Evolutionary conservation across 2,329 filamentous ascomycete species (phyloP), one percentile per base, ranked within the genome.

Genomic region (Pseudocercospora vitis): DNA sequence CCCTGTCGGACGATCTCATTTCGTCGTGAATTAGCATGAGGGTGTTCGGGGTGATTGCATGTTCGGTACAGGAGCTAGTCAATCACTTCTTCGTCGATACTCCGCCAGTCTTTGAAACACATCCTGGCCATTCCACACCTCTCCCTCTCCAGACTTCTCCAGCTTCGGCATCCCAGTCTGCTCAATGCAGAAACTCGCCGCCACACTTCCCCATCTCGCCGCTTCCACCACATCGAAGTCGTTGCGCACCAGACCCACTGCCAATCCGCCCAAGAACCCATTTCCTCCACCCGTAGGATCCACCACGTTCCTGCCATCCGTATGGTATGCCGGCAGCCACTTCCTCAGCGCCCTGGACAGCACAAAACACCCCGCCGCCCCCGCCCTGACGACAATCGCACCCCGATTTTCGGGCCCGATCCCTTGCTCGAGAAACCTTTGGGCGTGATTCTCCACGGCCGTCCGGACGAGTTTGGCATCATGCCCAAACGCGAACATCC

Each of bases 211-310:
- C 83, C 87, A 92, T 0, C 82, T 77, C 4, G 88, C 85, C 4
- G 90, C 91, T 63, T 89, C 84, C 56, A 85, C 82, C 33, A 88
- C 76, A 59, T 71, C 64, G 37, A 74, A 26, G 78, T 84, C 61
- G 0, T 55, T 87, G 53, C 77, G 74, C 16, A 80, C 74, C 59
- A 85, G 69, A 1, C 78, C 81, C 18, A 84, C 75, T 5, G 80
- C 76, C 54, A 86, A 66, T 1, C 81, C 82, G 18, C 83, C 83
- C 7, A 96, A 76, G 64, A 96, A 97, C 0, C 88, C 86, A 71
- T 99, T 99, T 0, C 94, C 94, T 16, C 91, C 94, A 7, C 94
- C 94, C 0, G 94, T 97, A 0, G 92, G 91, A 70, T 97, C 94
- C n/a, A 94, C 75, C 1, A 96, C 89, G 53, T 76, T 81, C 0